Evolutionary conservation across 805 yeast species (phyloP), one percentile per base, ranked within the genome.

Genomic region (Cephaloascus albidus): DNA sequence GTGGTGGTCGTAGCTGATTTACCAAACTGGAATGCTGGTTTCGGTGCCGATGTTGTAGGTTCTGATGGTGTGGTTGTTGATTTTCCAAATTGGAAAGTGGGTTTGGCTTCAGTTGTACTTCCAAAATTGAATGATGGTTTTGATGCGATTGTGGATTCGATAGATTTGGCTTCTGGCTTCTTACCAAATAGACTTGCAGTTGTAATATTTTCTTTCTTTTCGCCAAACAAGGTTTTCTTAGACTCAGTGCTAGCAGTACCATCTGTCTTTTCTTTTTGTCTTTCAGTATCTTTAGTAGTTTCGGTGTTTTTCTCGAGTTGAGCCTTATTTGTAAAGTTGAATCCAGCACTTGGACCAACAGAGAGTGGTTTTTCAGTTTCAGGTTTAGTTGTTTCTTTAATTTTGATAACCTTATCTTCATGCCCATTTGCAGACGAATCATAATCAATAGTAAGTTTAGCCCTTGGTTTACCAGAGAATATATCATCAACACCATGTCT

Each of bases 401-500:
- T 31, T n/a, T 23, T 23, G 28, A 31, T 16, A n/a, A 14, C 8
- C 16, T 31, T 16, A 8, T 31, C 33, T 31, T 31, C 33, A 6
- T 8, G 6, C 18, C 14, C 33, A 10, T n/a, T 8, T n/a, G 14
- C 33, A 10, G 6, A 8, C n/a, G n/a, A n/a, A n/a, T n/a, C 10
- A 14, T 14, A 26, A n/a, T 16, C 33, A 31, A 14, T 31, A 15
- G 14, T 8, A 10, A 16, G 16, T 31, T n/a, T 31, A 10, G 10
- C 16, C 12, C 12, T 23, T 6, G 33, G 33, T 6, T 8, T 33
- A 15, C 38, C 36, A 10, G 36, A 30, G 14, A 34, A 26, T n/a
- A 34, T 14, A 12, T 38, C 35, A 18, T 35, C 40, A 23, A 40
- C 15, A 10, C 33, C 39, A 15, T 14, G 16, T 30, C 18, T 35